phyloP scores from a whole-genome alignment of 2,329 filamentous ascomycete species.

The Sporothrix phasma region DNA sequence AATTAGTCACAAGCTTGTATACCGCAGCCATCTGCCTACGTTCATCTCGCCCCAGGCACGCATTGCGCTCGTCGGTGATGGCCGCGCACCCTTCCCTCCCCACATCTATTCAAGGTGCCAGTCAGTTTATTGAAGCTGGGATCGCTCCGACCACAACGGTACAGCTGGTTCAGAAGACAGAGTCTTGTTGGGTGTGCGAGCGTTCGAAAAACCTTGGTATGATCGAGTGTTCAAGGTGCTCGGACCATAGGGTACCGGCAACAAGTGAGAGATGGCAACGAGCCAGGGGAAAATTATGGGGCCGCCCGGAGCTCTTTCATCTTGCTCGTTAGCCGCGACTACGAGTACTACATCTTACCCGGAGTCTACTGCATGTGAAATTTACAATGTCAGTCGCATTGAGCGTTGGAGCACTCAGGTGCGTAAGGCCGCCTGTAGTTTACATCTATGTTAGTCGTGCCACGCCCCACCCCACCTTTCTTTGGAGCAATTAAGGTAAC shows the following conservation, averaged over 20 bases:
- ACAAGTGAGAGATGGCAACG: constrained; percentile 43
- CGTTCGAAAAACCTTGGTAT: constrained; percentile 37
- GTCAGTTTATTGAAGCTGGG: constrained; percentile 33
- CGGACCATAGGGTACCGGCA: constrained; percentile 38
- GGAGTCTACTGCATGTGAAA: constrained; percentile 34
- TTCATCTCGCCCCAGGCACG: constrained; percentile 27
- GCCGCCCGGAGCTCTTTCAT: constrained; percentile 34
- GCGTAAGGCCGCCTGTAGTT: too few relatives aligned
- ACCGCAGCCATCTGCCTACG: constrained; percentile 23
- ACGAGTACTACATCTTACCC: constrained; percentile 40
- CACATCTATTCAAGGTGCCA: constrained; percentile 31
- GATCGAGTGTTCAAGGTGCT: constrained; percentile 36
- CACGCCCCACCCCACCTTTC: too few relatives aligned
- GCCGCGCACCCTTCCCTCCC: constrained; percentile 33
- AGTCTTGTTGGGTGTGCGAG: constrained; percentile 32
- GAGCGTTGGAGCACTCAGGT: background rate
- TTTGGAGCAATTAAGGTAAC: too few relatives aligned
- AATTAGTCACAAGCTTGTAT: constrained; percentile 32
- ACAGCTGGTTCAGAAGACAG: constrained; percentile 26
- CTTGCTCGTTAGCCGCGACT: constrained; percentile 39
- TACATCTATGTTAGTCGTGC: too few relatives aligned
- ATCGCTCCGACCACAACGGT: constrained; percentile 28
- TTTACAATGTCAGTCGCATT: constrained; percentile 4
- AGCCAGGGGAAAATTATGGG: constrained; percentile 36
- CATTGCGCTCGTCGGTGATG: constrained; percentile 31